Percentiles rank a stretch among this genome's conserved stretches.
Evolutionary conservation across 1,139 yeast species (phyloP).

Genomic region (Candida tropicalis): DNA sequence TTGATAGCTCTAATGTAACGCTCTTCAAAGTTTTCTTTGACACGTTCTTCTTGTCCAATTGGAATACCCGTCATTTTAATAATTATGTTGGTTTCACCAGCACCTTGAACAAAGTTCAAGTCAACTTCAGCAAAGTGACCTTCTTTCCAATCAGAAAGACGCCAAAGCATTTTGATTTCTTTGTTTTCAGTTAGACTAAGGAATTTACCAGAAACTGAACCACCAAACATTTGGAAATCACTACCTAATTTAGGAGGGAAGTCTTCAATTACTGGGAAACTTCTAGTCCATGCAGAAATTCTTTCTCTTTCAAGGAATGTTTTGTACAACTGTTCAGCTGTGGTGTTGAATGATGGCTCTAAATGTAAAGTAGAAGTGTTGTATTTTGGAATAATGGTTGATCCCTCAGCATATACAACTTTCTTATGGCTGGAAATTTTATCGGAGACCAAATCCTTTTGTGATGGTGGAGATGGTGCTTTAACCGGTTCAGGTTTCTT

Average conservation of each 20-base stretch:
- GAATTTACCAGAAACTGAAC: conserved; percentile 79
- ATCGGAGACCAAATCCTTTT: conserved; percentile 10
- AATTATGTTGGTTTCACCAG: conserved; percentile 78
- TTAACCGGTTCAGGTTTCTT: conserved; percentile 19
- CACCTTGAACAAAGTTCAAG: conserved; percentile 71
- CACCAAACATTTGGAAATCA: conserved; percentile 76
- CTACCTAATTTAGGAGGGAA: conserved; percentile 62
- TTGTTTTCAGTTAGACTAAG: conserved; percentile 58
- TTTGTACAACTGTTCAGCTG: conserved; percentile 80
- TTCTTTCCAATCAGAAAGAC: conserved; percentile 83
- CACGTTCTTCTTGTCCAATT: conserved; percentile 94
- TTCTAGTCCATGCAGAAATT: conserved; percentile 88
- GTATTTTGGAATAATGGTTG: conserved; percentile 51
- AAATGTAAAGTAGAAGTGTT: conserved; percentile 81
- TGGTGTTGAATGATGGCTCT: conserved; percentile 80
- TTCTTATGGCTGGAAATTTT: conserved; percentile 1
- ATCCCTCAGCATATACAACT: background rate
- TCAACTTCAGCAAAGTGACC: conserved; percentile 76
- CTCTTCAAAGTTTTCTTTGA: conserved; percentile 80
- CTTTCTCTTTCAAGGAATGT: conserved; percentile 77
- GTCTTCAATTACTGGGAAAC: conserved; percentile 60
- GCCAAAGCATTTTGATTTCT: conserved; percentile 76
- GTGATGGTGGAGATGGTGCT: conserved; percentile 8
- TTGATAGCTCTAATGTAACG: conserved; percentile 88
- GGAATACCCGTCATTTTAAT: conserved; percentile 91